phyloP scores from a whole-genome alignment of 179 eudicot species.

The Beta lomatogona region DNA sequence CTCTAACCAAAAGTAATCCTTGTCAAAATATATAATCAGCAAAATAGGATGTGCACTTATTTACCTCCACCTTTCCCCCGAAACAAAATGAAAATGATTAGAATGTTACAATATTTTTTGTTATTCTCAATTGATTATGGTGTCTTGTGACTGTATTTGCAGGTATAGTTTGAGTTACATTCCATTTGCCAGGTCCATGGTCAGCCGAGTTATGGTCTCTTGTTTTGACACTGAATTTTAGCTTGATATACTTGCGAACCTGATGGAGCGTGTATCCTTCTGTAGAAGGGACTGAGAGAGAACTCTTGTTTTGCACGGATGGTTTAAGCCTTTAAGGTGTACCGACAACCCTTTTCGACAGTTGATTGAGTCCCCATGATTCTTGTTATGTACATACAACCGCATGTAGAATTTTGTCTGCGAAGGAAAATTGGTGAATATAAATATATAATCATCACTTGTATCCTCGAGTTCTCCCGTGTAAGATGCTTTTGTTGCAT shows the following conservation, averaged over 20 bases:
- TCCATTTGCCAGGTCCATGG: slow-evolving; percentile 93
- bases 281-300: neutral
- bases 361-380: neutral
- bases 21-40: no score
- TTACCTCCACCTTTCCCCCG: neutral
- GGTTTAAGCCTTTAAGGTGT: neutral
- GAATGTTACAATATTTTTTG: neutral
- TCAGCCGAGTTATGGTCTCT: slow-evolving; percentile 67
- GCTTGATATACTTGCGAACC: slow-evolving; percentile 2
- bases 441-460: neutral
- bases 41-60: neutral
- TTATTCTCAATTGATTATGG: neutral
- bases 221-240: slow-evolving; percentile 78
- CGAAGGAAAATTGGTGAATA: neutral
- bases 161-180: slow-evolving; percentile 98
- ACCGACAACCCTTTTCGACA: neutral
- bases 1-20: neutral
- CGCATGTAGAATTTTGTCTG: slow-evolving; percentile 12
- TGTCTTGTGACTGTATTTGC: slow-evolving; percentile 27
- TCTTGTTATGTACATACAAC: slow-evolving; percentile 26
- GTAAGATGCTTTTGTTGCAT: neutral
- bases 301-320: neutral
- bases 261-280: neutral
- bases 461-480: neutral
- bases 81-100: neutral